phyloP scores from a whole-genome alignment of 148 eudicot species.

The Drosera capensis region DNA sequence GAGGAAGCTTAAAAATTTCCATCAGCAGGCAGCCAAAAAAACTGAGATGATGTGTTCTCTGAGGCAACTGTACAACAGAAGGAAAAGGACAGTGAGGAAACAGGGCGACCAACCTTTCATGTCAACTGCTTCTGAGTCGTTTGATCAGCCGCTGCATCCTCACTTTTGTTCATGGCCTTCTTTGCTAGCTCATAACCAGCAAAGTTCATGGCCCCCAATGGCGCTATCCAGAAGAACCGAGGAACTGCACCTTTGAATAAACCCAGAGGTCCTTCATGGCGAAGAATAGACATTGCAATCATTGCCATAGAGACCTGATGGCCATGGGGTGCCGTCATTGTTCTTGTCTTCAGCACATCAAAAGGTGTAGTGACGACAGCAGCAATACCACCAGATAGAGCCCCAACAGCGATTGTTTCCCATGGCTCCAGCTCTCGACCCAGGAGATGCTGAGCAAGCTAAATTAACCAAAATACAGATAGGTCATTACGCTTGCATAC shows the following conservation, averaged over 20 bases:
- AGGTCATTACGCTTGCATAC: neutral
- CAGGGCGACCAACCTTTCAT: no score
- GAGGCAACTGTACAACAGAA: no score
- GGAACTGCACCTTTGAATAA: slow-evolving; percentile 88
- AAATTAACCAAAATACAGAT: no score
- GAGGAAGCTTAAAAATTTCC: no score
- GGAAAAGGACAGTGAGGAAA: no score
- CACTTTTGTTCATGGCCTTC: slow-evolving; percentile 59
- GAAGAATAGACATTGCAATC: slow-evolving; percentile 61
- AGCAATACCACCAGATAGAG: slow-evolving; percentile 78
- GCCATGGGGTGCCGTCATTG: slow-evolving; percentile 90
- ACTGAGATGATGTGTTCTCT: no score
- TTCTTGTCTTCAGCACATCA: slow-evolving; percentile 82
- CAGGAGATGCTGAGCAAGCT: slow-evolving; percentile 63
- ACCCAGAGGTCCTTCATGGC: slow-evolving; percentile 72
- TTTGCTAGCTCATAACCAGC: slow-evolving; percentile 87
- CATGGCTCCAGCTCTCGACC: slow-evolving; percentile 83
- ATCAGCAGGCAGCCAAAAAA: no score
- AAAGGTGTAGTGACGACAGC: slow-evolving; percentile 91
- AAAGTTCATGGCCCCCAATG: slow-evolving; percentile 88
- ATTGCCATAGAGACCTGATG: slow-evolving; percentile 40
- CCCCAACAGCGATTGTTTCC: slow-evolving; percentile 91
- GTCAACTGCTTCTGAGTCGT: slow-evolving; percentile 18
- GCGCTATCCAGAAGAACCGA: slow-evolving; percentile 91
- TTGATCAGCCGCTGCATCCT: slow-evolving; percentile 29